Conservation (phyloP, 257 asterid species). For the Ilex asprella region DNA sequence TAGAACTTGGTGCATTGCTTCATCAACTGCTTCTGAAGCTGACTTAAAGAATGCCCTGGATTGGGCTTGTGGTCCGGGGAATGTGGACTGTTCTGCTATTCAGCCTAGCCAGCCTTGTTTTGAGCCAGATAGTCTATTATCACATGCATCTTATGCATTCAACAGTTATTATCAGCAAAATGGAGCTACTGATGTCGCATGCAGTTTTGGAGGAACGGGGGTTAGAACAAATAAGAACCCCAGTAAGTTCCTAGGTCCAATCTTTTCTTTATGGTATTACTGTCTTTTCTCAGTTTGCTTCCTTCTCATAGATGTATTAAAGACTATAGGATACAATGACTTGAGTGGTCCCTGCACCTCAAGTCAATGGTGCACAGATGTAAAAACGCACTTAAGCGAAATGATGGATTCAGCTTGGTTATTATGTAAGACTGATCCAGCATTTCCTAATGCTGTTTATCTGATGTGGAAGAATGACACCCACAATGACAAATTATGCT, state of each 20-base stretch:
- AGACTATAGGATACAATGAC: too few relatives aligned
- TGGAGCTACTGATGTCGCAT: slow-evolving; percentile 87
- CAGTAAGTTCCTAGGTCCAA: slow-evolving; percentile 33
- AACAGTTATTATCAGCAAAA: slow-evolving; percentile 86
- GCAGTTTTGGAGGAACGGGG: slow-evolving; percentile 89
- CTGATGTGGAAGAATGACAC: too few relatives aligned
- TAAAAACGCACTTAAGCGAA: too few relatives aligned
- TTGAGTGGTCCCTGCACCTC: too few relatives aligned
- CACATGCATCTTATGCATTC: slow-evolving; percentile 89
- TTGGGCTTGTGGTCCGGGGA: slow-evolving; percentile 94
- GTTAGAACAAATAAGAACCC: slow-evolving; percentile 77
- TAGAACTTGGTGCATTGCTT: slow-evolving; percentile 92
- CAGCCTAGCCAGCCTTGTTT: slow-evolving; percentile 97
- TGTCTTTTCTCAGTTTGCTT: not conserved
- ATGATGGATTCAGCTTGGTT: too few relatives aligned
- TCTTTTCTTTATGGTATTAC: too few relatives aligned
- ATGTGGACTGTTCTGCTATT: slow-evolving; percentile 85
- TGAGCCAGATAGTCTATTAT: slow-evolving; percentile 61
- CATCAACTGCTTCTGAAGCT: slow-evolving; percentile 61
- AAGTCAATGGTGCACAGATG: too few relatives aligned
- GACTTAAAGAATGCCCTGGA: slow-evolving; percentile 61
- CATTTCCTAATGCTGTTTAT: too few relatives aligned
- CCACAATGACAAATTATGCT: too few relatives aligned
- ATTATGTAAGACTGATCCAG: too few relatives aligned
- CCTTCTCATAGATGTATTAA: too few relatives aligned